Conservation (phyloP, 73 alveolate genomes). For the Symbiodinium pilosum region DNA sequence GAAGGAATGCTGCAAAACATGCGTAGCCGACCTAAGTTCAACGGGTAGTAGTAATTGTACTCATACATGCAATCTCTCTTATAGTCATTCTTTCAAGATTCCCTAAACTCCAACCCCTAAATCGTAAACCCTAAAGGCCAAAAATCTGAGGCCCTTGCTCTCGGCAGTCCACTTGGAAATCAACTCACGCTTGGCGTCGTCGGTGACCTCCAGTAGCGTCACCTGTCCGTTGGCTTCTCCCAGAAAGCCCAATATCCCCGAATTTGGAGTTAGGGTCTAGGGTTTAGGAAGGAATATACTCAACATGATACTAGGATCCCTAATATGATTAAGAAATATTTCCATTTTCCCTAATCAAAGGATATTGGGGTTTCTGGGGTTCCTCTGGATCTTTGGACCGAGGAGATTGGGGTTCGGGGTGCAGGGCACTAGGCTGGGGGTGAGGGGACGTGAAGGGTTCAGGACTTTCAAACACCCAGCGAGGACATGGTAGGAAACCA, state of each 20-base stretch:
- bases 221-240: not conserved
- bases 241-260: not conserved
- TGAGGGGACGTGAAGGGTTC: not conserved
- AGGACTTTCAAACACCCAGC: not conserved
- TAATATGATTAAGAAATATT: too few relatives aligned
- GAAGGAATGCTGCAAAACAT: too few relatives aligned
- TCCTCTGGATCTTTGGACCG: not conserved
- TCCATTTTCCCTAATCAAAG: not conserved
- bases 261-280: not conserved
- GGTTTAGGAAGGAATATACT: not conserved
- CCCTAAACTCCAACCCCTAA: conserved; percentile 3
- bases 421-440: not conserved
- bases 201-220: conserved; percentile 92
- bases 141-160: not conserved
- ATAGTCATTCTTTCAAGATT: too few relatives aligned
- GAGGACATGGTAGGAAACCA: too few relatives aligned
- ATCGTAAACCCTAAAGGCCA: not conserved
- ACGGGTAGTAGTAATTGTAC: too few relatives aligned
- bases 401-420: not conserved
- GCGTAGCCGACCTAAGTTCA: too few relatives aligned
- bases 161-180: conserved; percentile 96
- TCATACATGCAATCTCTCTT: too few relatives aligned
- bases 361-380: not conserved
- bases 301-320: not conserved
- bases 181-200: conserved; percentile 95